These are phyloP conservation scores for Melocanna baccifera DNA, from an alignment of 176 grass and related monocot species.

Conservation along the genomic window DNA sequence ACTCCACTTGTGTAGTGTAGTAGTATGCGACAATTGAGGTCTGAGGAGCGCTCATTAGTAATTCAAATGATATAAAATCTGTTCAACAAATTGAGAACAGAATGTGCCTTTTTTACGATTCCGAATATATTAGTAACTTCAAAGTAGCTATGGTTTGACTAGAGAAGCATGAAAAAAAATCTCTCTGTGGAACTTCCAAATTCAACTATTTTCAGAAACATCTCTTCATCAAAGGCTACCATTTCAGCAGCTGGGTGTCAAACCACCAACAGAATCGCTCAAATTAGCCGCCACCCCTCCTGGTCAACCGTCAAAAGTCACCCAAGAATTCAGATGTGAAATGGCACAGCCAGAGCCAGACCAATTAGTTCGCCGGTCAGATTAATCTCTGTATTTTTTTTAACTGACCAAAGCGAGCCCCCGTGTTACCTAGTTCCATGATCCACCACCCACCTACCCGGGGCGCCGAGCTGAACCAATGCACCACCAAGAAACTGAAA, in stretches of 20 bases:
- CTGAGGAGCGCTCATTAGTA: background rate
- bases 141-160: background rate
- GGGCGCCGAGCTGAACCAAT: constrained; percentile 13
- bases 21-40: background rate
- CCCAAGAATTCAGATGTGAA: constrained; percentile 9
- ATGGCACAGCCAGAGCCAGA: background rate
- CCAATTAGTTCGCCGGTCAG: constrained; percentile 2
- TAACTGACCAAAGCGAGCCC: constrained; percentile 14
- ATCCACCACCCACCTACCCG: constrained; percentile 39
- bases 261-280: constrained; percentile 23
- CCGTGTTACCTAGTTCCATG: constrained; percentile 37
- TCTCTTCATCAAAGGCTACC: background rate
- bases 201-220: background rate
- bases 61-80: background rate
- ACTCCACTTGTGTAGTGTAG: too few species aligned
- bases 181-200: background rate
- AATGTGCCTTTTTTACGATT: background rate
- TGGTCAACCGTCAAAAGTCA: constrained; percentile 39
- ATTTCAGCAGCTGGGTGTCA: background rate
- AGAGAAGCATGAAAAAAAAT: background rate
- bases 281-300: too few species aligned
- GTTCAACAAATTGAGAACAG: background rate
- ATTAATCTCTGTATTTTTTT: background rate
- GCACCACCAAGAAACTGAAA: constrained; percentile 29
- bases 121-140: background rate